Evolutionary conservation across 1,284 basidiomycete genomes (phyloP), one percentile per base, ranked within the genome.

Genomic region (Cystobasidiaceae sp.): DNA sequence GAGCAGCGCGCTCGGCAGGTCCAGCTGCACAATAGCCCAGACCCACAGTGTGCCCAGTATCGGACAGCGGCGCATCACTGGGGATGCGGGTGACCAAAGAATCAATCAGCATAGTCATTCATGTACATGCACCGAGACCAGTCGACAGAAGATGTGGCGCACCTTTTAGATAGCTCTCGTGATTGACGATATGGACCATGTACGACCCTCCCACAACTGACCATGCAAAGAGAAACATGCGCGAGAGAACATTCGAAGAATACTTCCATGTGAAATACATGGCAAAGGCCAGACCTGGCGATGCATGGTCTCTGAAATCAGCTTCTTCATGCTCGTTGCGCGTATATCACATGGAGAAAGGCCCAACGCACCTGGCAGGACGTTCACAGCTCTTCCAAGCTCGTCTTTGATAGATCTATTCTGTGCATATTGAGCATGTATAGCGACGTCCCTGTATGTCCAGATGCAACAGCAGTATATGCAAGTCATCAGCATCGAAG

Each of bases 21-120:
- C 74, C 32, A 78, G 60, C 39, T 73, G 71, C 19, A 76, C 75
- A 9, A 77, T 71, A 9, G 72, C 57, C 50, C 74, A 76, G 45
- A 78, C 71, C 76, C 77, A 78, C 19, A 78, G 70, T 1, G 75
- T 74, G 39, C 77, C 77, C 0, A 78, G 70, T 9, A 75, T 72
- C 0, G 76, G 75, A 8, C 73, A 72, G 19, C 71, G 73, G n/a
- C 74, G 72, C 37, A 76, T 71, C 5, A 76, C 72, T 27, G 70
- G 7, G 15, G 21, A 3, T 1, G 1, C 11, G 41, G 23, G 41
- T 1, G 4, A 46, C 4, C 5, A 11, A 25, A n/a, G 32, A 8
- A n/a, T n/a, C n/a, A n/a, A n/a, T n/a, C n/a, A n/a, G n/a, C n/a
- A n/a, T n/a, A n/a, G n/a, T n/a, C n/a, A n/a, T n/a, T n/a, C n/a